Evolutionary conservation across 176 grass and related monocot genomes (phyloP).

Genomic region (Triticum aestivum): IWGSC_CS_RefSeq_v2.1 NC_057810.1:467761419-467761918

Average conservation of each 20-base stretch:
- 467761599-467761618: conserved; percentile 31
- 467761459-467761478: conserved; percentile 30
- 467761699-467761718: conserved; percentile 74
- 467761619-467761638: conserved; percentile 59
- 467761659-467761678: conserved; percentile 88
- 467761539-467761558: background rate
- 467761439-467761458: conserved; percentile 31
- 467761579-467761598: background rate
- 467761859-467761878: no score
- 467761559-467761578: conserved; percentile 25
- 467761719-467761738: conserved; percentile 52
- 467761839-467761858: no score
- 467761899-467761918: no score
- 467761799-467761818: background rate
- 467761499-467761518: conserved; percentile 32
- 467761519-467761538: conserved; percentile 6
- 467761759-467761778: background rate
- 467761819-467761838: no score
- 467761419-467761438: conserved; percentile 23
- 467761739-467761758: conserved; percentile 18
- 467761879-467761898: no score
- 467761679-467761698: conserved; percentile 91
- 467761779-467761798: background rate
- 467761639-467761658: conserved; percentile 88
- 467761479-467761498: conserved; percentile 33